Percentiles rank a stretch among this genome's conserved stretches.
Evolutionary conservation across 2,329 filamentous ascomycete genomes (phyloP).

Genomic region (Trichophyton simii): DNA sequence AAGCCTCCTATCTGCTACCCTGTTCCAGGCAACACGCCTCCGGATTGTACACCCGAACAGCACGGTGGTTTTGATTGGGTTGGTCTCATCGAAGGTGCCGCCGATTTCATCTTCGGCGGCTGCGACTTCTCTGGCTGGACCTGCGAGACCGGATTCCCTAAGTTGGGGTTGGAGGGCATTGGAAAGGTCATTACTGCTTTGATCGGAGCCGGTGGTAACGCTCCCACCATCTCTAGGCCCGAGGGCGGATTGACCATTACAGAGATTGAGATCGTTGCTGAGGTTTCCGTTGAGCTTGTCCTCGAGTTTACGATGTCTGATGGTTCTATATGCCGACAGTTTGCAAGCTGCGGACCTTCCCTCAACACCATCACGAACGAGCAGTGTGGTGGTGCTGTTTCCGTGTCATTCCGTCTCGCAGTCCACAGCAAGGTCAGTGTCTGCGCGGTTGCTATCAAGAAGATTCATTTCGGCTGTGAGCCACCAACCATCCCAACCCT

Average conservation of each 20-base stretch:
- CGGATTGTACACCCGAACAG: constrained; percentile 63
- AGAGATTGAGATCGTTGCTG: constrained; percentile 58
- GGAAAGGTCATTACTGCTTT: constrained; percentile 51
- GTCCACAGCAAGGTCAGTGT: constrained; percentile 41
- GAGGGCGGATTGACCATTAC: constrained; percentile 58
- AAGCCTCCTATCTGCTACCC: constrained; percentile 43
- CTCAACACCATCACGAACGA: constrained; percentile 53
- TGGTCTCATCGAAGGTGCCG: constrained; percentile 47
- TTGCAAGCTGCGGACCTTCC: constrained; percentile 54
- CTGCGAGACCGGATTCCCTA: too few relatives aligned
- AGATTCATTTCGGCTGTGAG: constrained; percentile 62
- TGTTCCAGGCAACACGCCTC: constrained; percentile 60
- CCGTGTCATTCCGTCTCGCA: constrained; percentile 58
- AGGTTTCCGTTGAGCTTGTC: constrained; percentile 66
- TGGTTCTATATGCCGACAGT: constrained; percentile 69
- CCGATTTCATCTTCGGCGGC: constrained; percentile 59
- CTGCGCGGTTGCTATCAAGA: constrained; percentile 63
- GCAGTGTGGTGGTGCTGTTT: constrained; percentile 84
- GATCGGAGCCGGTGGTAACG: constrained; percentile 33
- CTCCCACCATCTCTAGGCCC: constrained; percentile 49
- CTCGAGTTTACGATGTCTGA: constrained; percentile 82
- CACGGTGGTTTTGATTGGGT: constrained; percentile 59
- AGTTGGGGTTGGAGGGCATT: too few relatives aligned
- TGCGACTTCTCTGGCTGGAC: constrained; percentile 63
- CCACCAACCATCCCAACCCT: constrained; percentile 23